Evolutionary conservation across 306 rosid species (phyloP).

Genomic region (Quercus agrifolia): DNA sequence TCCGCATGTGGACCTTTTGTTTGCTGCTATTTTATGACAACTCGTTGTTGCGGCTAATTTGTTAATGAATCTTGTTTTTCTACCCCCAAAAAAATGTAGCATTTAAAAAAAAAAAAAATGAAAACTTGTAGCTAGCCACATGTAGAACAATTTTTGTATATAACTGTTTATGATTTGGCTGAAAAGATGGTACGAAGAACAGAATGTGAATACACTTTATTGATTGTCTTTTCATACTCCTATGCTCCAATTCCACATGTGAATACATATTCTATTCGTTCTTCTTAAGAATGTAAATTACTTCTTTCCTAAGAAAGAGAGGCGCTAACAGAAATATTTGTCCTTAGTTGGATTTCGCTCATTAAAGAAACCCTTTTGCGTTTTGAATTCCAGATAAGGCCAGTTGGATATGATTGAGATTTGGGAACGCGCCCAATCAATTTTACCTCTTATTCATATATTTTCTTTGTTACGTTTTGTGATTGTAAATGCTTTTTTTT

Average conservation of each 20-base stretch:
- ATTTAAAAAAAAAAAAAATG: too few relatives aligned
- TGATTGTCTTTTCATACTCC: background rate
- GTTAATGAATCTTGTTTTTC: too few relatives aligned
- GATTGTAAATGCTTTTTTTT: too few relatives aligned
- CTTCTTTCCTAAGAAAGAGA: background rate
- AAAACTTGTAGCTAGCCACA: too few relatives aligned
- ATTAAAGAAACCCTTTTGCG: background rate
- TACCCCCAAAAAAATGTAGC: too few relatives aligned
- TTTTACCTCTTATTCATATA: background rate
- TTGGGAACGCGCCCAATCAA: background rate
- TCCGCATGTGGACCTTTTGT: too few relatives aligned
- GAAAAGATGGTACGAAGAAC: too few relatives aligned
- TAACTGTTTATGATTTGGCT: too few relatives aligned
- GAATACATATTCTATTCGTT: background rate
- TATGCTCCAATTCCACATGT: background rate
- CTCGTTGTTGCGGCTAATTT: too few relatives aligned
- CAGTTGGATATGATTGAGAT: background rate
- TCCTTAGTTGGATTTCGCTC: background rate
- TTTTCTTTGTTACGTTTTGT: too few relatives aligned
- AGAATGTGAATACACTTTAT: background rate
- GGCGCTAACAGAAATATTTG: background rate
- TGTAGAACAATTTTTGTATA: too few relatives aligned
- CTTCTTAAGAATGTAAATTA: background rate
- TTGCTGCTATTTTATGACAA: too few relatives aligned
- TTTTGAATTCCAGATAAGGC: background rate